Base-by-base conservation (phyloP, 805 yeast genomes). In the Candida coleopterorum region DNA sequence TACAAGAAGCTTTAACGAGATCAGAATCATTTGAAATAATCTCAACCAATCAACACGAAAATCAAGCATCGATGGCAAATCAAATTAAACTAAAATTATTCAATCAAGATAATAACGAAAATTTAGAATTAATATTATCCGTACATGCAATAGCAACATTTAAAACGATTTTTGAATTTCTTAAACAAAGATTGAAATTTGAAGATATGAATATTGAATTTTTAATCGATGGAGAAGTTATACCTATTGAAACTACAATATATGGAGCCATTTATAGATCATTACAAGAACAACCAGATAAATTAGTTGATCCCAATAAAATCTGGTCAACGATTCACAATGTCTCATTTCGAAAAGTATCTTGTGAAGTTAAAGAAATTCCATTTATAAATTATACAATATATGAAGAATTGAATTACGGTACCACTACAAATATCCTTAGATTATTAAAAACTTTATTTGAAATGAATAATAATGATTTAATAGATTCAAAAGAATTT, bases 1-100 rank as follows among this genome's bases (percentile, higher is more conserved):
- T 87, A 12, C 93, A 86, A 42, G 88, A 84, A 38, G 77, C 85
- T 0, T 57, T 87, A 16, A 77, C 85, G 1, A 70, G 95, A 47
- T 68, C 78, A 0, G 96, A 88, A 53, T 64, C 81, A 0, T 85
- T 87, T 53, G 82, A 78, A 27, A 75, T 87, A 12, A 55, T 72
- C 2, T 65, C 75, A 0, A 60, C 76, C 49, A 22, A 29, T 5
- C 58, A 50, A 2, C 58, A 51, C 2, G 48, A 46, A 18, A 74
- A 76, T 18, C 73, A 85, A 2, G 65, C 78, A 0, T 70, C 81
- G 0, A 69, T 88, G 72, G 84, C 88, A 0, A 79, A 76, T 39
- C 95, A 85, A 53, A 60, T 87, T 28, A 78, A 77, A 37, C 43
- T 87, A 11, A 75, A 70, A 42, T 62, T 87, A 23, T 32, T 44